A percentile compares a stretch with the other conserved stretches of the same genome.
These are phyloP conservation scores for Yueomyces sp. DNA, from an alignment of 1,139 yeast genomes.

Conservation along the genomic window DNA sequence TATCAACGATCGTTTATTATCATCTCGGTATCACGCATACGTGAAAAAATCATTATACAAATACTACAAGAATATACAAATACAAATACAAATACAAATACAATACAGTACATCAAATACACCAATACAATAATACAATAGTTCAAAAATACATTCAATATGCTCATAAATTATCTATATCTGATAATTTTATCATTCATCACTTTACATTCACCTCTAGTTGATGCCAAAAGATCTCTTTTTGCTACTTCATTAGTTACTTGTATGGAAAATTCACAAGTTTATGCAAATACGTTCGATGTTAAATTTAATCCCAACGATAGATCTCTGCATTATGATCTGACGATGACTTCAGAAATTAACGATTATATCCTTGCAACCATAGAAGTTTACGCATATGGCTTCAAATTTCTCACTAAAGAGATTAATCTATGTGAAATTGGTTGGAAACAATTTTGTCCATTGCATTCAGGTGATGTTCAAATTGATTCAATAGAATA, in stretches of 20 bases:
- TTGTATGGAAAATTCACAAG: slow-evolving; percentile 56
- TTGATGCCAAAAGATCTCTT: slow-evolving; percentile 28
- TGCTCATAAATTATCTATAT: too few species aligned
- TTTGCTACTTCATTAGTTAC: slow-evolving; percentile 59
- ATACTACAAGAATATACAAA: too few species aligned
- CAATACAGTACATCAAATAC: too few species aligned
- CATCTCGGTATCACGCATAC: too few species aligned
- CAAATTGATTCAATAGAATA: slow-evolving; percentile 56
- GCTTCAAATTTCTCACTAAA: slow-evolving; percentile 47
- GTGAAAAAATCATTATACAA: too few species aligned
- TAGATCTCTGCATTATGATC: slow-evolving; percentile 43
- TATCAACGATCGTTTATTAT: too few species aligned
- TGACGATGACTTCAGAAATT: slow-evolving; percentile 52
- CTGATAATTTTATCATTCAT: too few species aligned
- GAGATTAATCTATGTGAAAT: slow-evolving; percentile 43
- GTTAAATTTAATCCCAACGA: slow-evolving; percentile 60
- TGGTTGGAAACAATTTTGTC: slow-evolving; percentile 68
- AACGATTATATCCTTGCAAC: slow-evolving; percentile 45
- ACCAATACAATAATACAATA: too few species aligned
- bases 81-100: too few species aligned
- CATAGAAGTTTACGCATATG: slow-evolving; percentile 62
- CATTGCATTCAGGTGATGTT: slow-evolving; percentile 57
- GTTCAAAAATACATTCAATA: too few species aligned
- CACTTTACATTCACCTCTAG: not conserved
- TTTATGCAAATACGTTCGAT: slow-evolving; percentile 52